Evolutionary conservation across 129 eudicot species (phyloP).

Genomic region (Solidago caesia): DNA sequence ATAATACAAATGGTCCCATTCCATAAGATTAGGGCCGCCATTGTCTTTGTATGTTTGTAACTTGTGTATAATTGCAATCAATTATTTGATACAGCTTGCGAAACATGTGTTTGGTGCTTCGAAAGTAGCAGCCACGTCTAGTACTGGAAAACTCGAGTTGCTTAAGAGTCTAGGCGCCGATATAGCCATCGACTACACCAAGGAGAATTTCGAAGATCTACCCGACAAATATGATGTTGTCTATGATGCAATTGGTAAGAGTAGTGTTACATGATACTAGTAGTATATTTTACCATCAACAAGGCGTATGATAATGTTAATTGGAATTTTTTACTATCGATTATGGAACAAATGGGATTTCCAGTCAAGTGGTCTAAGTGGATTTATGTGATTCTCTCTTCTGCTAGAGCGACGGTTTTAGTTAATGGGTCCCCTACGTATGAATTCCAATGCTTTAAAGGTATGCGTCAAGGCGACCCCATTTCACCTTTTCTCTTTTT

Average conservation of each 20-base stretch:
- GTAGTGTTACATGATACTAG: too few species aligned
- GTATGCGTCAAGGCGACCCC: too few species aligned
- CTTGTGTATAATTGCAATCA: not conserved
- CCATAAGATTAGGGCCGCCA: not conserved
- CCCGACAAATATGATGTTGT: conserved; percentile 85
- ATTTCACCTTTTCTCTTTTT: too few species aligned
- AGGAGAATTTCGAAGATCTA: conserved; percentile 79
- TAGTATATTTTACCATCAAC: too few species aligned
- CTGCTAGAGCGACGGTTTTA: too few species aligned
- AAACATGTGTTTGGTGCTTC: conserved; percentile 89
- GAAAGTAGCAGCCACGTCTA: conserved; percentile 81
- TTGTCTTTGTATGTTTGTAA: not conserved
- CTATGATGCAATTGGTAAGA: conserved; percentile 44
- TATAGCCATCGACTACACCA: conserved; percentile 85
- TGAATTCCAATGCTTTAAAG: too few species aligned
- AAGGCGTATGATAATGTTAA: too few species aligned
- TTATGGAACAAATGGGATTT: too few species aligned
- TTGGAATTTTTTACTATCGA: too few species aligned
- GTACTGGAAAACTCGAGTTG: conserved; percentile 72
- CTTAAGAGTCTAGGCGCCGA: conserved; percentile 87
- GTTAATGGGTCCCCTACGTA: too few species aligned
- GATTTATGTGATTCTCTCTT: too few species aligned
- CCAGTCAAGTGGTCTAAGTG: too few species aligned
- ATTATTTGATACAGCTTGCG: conserved; percentile 53
- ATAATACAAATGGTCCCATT: not conserved